These are phyloP conservation scores for Fusarium cicatricum DNA, from an alignment of 2,329 filamentous ascomycete genomes.

Conservation along the genomic window DNA sequence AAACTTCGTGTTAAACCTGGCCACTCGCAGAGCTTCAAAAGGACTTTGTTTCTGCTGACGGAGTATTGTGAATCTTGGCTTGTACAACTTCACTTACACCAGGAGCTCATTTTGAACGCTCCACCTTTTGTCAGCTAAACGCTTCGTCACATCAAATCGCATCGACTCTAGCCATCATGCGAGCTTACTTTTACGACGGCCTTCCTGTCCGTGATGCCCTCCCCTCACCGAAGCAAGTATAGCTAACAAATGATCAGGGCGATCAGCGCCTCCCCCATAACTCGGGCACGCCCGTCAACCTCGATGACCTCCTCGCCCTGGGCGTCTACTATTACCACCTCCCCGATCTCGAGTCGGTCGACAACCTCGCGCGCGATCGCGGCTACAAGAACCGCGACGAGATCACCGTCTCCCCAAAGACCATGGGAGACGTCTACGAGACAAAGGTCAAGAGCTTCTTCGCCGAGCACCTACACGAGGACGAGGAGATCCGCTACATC, in stretches of 20 bases:
- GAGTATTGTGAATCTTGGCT: neutral
- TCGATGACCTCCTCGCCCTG: conserved; percentile 72
- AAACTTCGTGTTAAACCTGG: conserved; percentile 4
- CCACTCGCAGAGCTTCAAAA: conserved; percentile 20
- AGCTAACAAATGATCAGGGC: conserved; percentile 63
- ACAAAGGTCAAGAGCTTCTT: conserved; percentile 95
- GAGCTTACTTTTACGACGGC: conserved; percentile 67
- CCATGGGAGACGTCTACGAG: conserved; percentile 89
- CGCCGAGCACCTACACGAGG: conserved; percentile 94
- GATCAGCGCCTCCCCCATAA: conserved; percentile 94
- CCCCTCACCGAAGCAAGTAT: neutral
- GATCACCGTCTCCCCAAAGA: conserved; percentile 85
- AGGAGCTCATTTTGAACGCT: neutral
- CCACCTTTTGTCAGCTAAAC: neutral
- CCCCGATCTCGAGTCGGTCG: conserved; percentile 70
- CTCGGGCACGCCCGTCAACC: conserved; percentile 74
- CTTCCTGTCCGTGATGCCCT: conserved; percentile 53
- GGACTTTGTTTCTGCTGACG: conserved; percentile 13
- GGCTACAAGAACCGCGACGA: conserved; percentile 95
- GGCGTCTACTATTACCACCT: conserved; percentile 83
- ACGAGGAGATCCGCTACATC: conserved; percentile 98
- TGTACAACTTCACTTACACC: conserved; percentile 1
- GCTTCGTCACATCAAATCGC: neutral
- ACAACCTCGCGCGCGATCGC: conserved; percentile 76
- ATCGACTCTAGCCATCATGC: conserved; percentile 53